Percentiles rank a stretch among this genome's conserved stretches.
These are phyloP conservation scores for Salinomyces thailandicus DNA, from an alignment of 2,329 filamentous ascomycete species.

Conservation along the genomic window DNA sequence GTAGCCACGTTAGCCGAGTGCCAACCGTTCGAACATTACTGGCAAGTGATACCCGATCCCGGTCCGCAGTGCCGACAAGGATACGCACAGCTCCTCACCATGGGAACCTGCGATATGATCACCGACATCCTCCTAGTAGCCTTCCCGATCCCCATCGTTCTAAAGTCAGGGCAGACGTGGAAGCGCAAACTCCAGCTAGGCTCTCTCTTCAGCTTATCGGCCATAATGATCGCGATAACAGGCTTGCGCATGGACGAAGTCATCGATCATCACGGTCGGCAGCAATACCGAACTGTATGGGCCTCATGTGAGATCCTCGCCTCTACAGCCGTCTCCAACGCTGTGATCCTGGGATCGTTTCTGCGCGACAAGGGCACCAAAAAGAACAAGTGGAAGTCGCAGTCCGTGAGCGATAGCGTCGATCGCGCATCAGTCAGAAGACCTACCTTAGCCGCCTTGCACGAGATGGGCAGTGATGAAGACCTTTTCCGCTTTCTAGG, in stretches of 20 bases:
- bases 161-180: slow-evolving; percentile 63
- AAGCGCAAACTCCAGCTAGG: slow-evolving; percentile 73
- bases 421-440: slow-evolving; percentile 48
- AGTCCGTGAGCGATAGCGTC: slow-evolving; percentile 42
- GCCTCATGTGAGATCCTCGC: slow-evolving; percentile 87
- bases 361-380: slow-evolving; percentile 83
- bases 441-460: slow-evolving; percentile 51
- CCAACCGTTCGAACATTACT: slow-evolving; percentile 47
- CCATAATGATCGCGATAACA: slow-evolving; percentile 69
- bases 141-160: slow-evolving; percentile 82
- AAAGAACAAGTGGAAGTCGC: slow-evolving; percentile 66
- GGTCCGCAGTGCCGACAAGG: slow-evolving; percentile 77
- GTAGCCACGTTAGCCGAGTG: slow-evolving; percentile 79
- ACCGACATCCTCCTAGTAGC: slow-evolving; percentile 80
- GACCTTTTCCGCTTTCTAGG: slow-evolving; percentile 76
- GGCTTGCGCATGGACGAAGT: slow-evolving; percentile 72
- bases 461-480: slow-evolving; percentile 80
- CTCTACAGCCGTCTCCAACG: slow-evolving; percentile 77
- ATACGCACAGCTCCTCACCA: slow-evolving; percentile 76
- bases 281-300: slow-evolving; percentile 79
- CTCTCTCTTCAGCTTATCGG: slow-evolving; percentile 72
- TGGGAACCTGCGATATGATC: slow-evolving; percentile 79
- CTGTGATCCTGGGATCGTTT: slow-evolving; percentile 83
- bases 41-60: slow-evolving; percentile 60
- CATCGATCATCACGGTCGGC: slow-evolving; percentile 57